These are phyloP conservation scores for Brassica carinata DNA, from an alignment of 345 rosid species.

Conservation along the genomic window DNA sequence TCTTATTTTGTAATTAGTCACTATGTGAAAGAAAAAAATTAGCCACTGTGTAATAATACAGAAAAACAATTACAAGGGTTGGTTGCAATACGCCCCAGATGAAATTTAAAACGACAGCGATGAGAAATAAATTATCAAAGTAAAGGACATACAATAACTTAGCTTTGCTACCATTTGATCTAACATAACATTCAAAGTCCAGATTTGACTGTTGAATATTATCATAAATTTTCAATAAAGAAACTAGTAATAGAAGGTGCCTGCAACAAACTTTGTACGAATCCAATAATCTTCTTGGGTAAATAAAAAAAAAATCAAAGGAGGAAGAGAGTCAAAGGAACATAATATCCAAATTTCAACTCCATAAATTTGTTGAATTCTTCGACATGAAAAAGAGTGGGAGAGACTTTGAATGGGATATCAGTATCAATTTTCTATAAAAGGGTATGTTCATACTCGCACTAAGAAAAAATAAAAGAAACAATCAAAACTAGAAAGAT, in stretches of 20 bases:
- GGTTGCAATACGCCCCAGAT: neutral
- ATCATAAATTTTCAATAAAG: neutral
- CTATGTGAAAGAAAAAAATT: no score
- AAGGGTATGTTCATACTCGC: constrained; percentile 19
- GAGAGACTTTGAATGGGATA: constrained; percentile 31
- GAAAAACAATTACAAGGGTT: neutral
- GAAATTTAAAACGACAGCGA: neutral
- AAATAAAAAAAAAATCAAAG: constrained; percentile 7
- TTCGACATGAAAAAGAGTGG: neutral
- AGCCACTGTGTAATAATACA: neutral
- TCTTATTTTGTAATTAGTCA: neutral
- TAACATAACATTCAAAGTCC: constrained; percentile 36
- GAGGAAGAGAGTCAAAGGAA: constrained; percentile 36
- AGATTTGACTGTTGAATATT: constrained; percentile 36
- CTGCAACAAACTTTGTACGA: constrained; percentile 19
- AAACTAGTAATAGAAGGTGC: neutral
- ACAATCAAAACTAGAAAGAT: constrained; percentile 3
- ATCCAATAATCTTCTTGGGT: constrained; percentile 32
- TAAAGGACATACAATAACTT: constrained; percentile 4
- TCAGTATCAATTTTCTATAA: constrained; percentile 23
- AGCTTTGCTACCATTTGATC: constrained; percentile 8
- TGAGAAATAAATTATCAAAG: neutral
- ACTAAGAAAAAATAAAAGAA: neutral
- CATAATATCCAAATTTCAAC: constrained; percentile 37
- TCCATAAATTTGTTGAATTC: neutral